Conservation (phyloP, 2,329 filamentous ascomycete species). For the Fusarium anguioides region DNA sequence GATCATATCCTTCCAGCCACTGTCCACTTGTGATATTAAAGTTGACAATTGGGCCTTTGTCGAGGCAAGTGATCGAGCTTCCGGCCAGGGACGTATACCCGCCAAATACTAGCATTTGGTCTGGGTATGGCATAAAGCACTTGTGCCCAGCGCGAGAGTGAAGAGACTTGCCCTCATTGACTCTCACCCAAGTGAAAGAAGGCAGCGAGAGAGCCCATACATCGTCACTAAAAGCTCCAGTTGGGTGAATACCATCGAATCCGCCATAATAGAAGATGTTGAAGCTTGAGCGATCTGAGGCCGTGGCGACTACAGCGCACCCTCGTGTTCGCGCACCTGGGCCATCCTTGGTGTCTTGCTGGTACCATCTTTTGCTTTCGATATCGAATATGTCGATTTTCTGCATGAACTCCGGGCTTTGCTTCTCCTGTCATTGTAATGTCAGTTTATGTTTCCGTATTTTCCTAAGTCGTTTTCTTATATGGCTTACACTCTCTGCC, state of each 20-base stretch:
- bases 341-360: slow-evolving; percentile 72
- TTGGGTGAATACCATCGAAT: slow-evolving; percentile 65
- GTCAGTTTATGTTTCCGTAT: not conserved
- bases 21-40: slow-evolving; percentile 77
- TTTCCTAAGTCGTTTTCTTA: not conserved
- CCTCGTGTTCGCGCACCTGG: slow-evolving; percentile 71
- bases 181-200: slow-evolving; percentile 79
- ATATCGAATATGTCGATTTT: slow-evolving; percentile 83
- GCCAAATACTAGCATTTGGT: slow-evolving; percentile 83
- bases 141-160: slow-evolving; percentile 78
- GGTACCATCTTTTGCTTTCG: slow-evolving; percentile 72
- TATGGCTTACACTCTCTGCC: slow-evolving; percentile 49
- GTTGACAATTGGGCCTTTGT: slow-evolving; percentile 66
- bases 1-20: slow-evolving; percentile 79
- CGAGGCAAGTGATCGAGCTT: slow-evolving; percentile 56
- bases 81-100: slow-evolving; percentile 63
- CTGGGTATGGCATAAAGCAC: slow-evolving; percentile 79
- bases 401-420: slow-evolving; percentile 77
- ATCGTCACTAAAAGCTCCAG: slow-evolving; percentile 65
- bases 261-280: slow-evolving; percentile 90
- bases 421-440: slow-evolving; percentile 58
- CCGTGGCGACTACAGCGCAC: slow-evolving; percentile 79
- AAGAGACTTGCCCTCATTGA: slow-evolving; percentile 57
- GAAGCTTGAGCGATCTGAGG: slow-evolving; percentile 77
- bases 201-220: slow-evolving; percentile 86